A percentile compares a stretch with the other conserved stretches of the same genome.
These are phyloP conservation scores for Fragilaria radians DNA, from an alignment of 108 stramenopile species.

Conservation along the genomic window DNA sequence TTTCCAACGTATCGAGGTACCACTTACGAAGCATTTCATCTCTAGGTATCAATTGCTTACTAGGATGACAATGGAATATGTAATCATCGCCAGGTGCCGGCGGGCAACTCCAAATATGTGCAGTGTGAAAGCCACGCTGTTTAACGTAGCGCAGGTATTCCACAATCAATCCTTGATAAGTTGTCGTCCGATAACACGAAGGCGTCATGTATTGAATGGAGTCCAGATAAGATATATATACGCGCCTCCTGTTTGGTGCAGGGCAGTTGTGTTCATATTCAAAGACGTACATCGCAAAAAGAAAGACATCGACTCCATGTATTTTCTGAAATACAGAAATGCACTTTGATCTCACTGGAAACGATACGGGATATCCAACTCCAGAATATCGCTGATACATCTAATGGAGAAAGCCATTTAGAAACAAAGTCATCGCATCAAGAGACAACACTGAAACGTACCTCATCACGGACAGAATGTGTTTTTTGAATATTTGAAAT, in stretches of 20 bases:
- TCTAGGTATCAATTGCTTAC: slow-evolving; percentile 67
- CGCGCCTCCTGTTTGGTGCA: slow-evolving; percentile 85
- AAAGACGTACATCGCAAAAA: slow-evolving; percentile 97
- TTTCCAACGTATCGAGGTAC: slow-evolving; percentile 85
- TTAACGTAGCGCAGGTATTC: slow-evolving; percentile 92
- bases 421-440: neutral
- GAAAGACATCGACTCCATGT: slow-evolving; percentile 90
- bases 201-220: slow-evolving; percentile 93
- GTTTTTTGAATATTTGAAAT: slow-evolving; percentile 61
- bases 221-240: slow-evolving; percentile 95
- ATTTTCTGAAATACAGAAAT: slow-evolving; percentile 90
- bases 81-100: slow-evolving; percentile 95
- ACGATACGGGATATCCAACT: slow-evolving; percentile 69
- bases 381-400: slow-evolving; percentile 59
- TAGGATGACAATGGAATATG: slow-evolving; percentile 87
- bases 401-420: slow-evolving; percentile 11
- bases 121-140: slow-evolving; percentile 92
- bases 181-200: slow-evolving; percentile 61
- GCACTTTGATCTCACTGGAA: slow-evolving; percentile 86
- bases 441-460: slow-evolving; percentile 20
- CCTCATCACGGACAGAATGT: slow-evolving; percentile 66
- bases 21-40: slow-evolving; percentile 88
- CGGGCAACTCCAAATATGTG: slow-evolving; percentile 98
- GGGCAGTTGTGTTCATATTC: slow-evolving; percentile 94
- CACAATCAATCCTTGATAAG: slow-evolving; percentile 86